Evolutionary conservation across 805 yeast genomes (phyloP).

Genomic region (Pichia cabralensis): DNA sequence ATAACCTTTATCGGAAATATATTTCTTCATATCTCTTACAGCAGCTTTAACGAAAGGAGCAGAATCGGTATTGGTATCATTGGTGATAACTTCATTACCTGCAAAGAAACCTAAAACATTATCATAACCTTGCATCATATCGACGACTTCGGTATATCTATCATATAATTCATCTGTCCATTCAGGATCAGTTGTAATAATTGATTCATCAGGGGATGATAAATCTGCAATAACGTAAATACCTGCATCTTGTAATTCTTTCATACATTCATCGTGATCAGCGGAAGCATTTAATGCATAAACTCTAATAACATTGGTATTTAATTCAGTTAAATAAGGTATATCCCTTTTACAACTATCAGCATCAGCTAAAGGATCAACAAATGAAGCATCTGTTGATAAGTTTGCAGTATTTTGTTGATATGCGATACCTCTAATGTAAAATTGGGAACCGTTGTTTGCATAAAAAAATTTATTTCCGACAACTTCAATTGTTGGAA

Average conservation of each 20-base stretch:
- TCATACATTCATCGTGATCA: slow-evolving; percentile 73
- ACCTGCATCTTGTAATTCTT: slow-evolving; percentile 68
- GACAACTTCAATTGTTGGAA: slow-evolving; percentile 46
- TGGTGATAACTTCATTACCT: slow-evolving; percentile 94
- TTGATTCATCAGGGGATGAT: slow-evolving; percentile 73
- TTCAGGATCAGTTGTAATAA: slow-evolving; percentile 64
- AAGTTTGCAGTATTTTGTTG: slow-evolving; percentile 54
- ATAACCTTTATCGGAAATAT: slow-evolving; percentile 56
- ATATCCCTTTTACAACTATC: slow-evolving; percentile 70
- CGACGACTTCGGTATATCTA: slow-evolving; percentile 77
- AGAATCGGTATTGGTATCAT: slow-evolving; percentile 70
- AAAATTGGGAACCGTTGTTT: slow-evolving; percentile 71
- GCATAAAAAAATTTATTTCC: slow-evolving; percentile 74
- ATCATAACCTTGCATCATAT: slow-evolving; percentile 62
- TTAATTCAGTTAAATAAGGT: slow-evolving; percentile 58
- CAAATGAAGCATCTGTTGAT: slow-evolving; percentile 26
- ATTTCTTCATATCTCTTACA: slow-evolving; percentile 74
- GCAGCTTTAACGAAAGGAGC: slow-evolving; percentile 96
- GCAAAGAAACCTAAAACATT: slow-evolving; percentile 93
- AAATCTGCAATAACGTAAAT: slow-evolving; percentile 88
- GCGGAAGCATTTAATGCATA: slow-evolving; percentile 70
- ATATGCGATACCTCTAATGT: slow-evolving; percentile 80
- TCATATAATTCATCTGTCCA: slow-evolving; percentile 67
- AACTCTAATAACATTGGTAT: slow-evolving; percentile 74
- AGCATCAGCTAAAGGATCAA: slow-evolving; percentile 73